Conservation (phyloP, 2,329 filamentous ascomycete genomes). For the Penicillium janthinellum region DNA sequence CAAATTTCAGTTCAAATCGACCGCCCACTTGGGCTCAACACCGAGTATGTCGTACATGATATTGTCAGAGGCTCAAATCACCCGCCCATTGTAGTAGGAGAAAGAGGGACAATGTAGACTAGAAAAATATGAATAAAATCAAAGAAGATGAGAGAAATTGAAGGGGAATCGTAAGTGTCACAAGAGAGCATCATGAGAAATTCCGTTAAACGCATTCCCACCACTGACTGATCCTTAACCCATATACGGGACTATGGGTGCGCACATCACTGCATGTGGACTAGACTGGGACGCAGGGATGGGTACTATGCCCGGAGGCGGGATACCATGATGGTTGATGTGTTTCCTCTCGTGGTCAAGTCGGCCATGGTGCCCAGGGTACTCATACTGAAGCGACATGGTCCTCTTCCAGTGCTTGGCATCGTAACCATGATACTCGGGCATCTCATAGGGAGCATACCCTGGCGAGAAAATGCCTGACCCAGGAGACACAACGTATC, state of each 20-base stretch:
- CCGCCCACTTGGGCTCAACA: conserved; percentile 11
- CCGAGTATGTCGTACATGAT: conserved; percentile 24
- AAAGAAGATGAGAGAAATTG: conserved; percentile 7
- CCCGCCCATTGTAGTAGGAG: conserved; percentile 17
- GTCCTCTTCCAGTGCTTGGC: conserved; percentile 34
- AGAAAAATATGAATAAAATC: neutral
- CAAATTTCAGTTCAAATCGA: conserved; percentile 5
- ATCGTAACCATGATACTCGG: conserved; percentile 25
- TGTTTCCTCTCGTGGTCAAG: conserved; percentile 15
- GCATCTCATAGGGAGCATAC: conserved; percentile 22
- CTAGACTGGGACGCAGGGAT: conserved; percentile 27
- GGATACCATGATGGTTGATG: conserved; percentile 10
- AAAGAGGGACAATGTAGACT: neutral
- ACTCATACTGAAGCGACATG: conserved; percentile 32
- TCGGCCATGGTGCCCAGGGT: conserved; percentile 13
- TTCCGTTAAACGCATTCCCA: conserved; percentile 18
- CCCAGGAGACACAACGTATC: neutral
- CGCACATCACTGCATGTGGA: conserved; percentile 32
- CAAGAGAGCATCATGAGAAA: conserved; percentile 7
- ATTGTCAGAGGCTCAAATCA: conserved; percentile 16
- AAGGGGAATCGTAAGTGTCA: conserved; percentile 8
- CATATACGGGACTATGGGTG: conserved; percentile 32
- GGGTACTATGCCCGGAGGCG: conserved; percentile 21
- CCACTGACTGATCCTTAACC: conserved; percentile 22
- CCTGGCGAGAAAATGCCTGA: conserved; percentile 22